A percentile compares a stretch with the other conserved stretches of the same genome.
phyloP scores from a whole-genome alignment of 192 early-diverging fungal genomes.

The Rhizophagus clarus region DNA sequence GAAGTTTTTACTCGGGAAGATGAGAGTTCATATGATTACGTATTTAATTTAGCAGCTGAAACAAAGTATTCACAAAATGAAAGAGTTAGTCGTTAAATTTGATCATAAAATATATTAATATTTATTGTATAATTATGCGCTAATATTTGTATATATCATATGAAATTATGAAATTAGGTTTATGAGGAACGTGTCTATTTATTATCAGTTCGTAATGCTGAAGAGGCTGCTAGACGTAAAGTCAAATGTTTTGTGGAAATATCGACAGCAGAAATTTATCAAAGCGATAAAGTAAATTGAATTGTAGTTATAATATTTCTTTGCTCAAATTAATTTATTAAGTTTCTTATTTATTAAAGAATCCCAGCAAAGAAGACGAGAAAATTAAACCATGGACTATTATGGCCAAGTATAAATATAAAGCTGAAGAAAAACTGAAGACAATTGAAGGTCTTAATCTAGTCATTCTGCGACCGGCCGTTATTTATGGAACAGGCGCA shows the following conservation, averaged over 20 bases:
- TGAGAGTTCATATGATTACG: constrained; percentile 80
- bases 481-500: constrained; percentile 88
- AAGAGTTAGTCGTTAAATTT: constrained; percentile 50
- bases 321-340: background rate
- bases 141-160: background rate
- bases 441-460: constrained; percentile 79
- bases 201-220: constrained; percentile 74
- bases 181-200: constrained; percentile 81
- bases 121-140: too few relatives aligned
- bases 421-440: constrained; percentile 77
- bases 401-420: constrained; percentile 72
- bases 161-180: constrained; percentile 48
- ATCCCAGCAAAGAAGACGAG: constrained; percentile 48
- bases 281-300: constrained; percentile 64
- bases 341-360: constrained; percentile 30
- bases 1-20: constrained; percentile 73
- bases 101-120: too few relatives aligned
- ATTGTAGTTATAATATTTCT: background rate
- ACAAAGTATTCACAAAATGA: constrained; percentile 88
- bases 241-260: constrained; percentile 81
- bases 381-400: constrained; percentile 87
- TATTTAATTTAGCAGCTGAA: constrained; percentile 94
- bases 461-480: constrained; percentile 83
- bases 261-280: constrained; percentile 92
- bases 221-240: constrained; percentile 76